A percentile compares a stretch with the other conserved stretches of the same genome.
Evolutionary conservation across 257 asterid genomes (phyloP).

Genomic region (Primulina huaijiensis): DNA sequence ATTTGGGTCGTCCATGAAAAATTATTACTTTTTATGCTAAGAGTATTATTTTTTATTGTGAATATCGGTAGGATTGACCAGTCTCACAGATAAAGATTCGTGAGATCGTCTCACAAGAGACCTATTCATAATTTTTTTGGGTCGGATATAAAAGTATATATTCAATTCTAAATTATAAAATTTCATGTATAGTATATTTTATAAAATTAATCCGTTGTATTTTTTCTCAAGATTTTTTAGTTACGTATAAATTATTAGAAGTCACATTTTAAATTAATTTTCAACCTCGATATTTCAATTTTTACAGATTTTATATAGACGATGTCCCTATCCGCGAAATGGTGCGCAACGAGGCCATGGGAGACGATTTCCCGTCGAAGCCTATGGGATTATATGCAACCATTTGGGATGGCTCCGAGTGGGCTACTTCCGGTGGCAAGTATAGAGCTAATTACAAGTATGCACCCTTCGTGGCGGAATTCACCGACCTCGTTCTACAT

Average conservation of each 20-base stretch:
- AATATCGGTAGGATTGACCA: too few relatives aligned
- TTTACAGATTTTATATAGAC: slow-evolving; percentile 74
- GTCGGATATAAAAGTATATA: slow-evolving; percentile 7
- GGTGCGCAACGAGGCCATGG: slow-evolving; percentile 58
- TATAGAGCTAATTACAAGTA: slow-evolving; percentile 74
- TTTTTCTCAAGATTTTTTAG: neutral
- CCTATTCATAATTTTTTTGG: too few relatives aligned
- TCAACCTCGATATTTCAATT: neutral
- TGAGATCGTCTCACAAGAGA: too few relatives aligned
- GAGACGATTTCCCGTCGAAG: slow-evolving; percentile 81
- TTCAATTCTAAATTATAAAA: too few relatives aligned
- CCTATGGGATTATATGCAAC: slow-evolving; percentile 93
- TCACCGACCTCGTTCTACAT: slow-evolving; percentile 67
- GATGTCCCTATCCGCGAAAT: slow-evolving; percentile 79
- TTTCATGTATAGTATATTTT: neutral
- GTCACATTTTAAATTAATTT: too few relatives aligned
- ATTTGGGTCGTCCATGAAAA: too few relatives aligned
- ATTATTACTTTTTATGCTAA: too few relatives aligned
- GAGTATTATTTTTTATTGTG: too few relatives aligned
- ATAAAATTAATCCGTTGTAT: slow-evolving; percentile 11
- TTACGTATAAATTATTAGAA: too few relatives aligned
- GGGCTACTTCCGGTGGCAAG: slow-evolving; percentile 97
- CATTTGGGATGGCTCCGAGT: slow-evolving; percentile 93
- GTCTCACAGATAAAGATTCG: too few relatives aligned
- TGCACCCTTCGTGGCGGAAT: slow-evolving; percentile 82